A percentile compares a stretch with the other conserved stretches of the same genome.
Evolutionary conservation across 2,329 filamentous ascomycete genomes (phyloP).

Genomic region (Aureobasidium sp.): DNA sequence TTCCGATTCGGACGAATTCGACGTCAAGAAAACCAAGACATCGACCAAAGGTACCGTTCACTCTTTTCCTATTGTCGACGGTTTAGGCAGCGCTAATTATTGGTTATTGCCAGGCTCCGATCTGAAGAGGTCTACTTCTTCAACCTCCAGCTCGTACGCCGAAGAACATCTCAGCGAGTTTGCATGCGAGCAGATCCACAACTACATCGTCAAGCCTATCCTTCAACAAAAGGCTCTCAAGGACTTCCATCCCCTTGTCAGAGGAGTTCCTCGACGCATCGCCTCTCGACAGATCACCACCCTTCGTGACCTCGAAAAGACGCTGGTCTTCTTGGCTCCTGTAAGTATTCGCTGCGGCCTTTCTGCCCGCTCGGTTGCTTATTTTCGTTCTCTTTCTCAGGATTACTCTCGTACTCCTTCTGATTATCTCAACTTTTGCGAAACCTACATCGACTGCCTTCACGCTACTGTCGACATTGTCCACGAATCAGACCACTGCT

Average conservation of each 20-base stretch:
- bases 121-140: slow-evolving; percentile 5
- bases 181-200: slow-evolving; percentile 70
- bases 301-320: slow-evolving; percentile 91
- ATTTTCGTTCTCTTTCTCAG: slow-evolving; percentile 60
- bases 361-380: slow-evolving; percentile 58
- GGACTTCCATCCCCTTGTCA: slow-evolving; percentile 72
- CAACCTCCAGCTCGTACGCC: slow-evolving; percentile 28
- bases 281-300: slow-evolving; percentile 79
- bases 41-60: slow-evolving; percentile 17
- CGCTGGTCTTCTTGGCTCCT: slow-evolving; percentile 79
- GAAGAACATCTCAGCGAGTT: slow-evolving; percentile 59
- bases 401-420: slow-evolving; percentile 61
- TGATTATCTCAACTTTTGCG: slow-evolving; percentile 81
- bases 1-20: slow-evolving; percentile 32
- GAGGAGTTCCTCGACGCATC: slow-evolving; percentile 72
- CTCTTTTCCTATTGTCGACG: background rate
- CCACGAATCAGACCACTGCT: slow-evolving; percentile 76
- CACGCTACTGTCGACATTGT: slow-evolving; percentile 83
- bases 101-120: slow-evolving; percentile 11
- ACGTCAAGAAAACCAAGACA: slow-evolving; percentile 5
- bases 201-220: slow-evolving; percentile 71
- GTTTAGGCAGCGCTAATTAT: slow-evolving; percentile 7
- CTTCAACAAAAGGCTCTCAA: slow-evolving; percentile 66
- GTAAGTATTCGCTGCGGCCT: slow-evolving; percentile 60
- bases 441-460: slow-evolving; percentile 82